These are phyloP conservation scores for Holtermannia corniformis DNA, from an alignment of 768 basidiomycete species.

Conservation along the genomic window DNA sequence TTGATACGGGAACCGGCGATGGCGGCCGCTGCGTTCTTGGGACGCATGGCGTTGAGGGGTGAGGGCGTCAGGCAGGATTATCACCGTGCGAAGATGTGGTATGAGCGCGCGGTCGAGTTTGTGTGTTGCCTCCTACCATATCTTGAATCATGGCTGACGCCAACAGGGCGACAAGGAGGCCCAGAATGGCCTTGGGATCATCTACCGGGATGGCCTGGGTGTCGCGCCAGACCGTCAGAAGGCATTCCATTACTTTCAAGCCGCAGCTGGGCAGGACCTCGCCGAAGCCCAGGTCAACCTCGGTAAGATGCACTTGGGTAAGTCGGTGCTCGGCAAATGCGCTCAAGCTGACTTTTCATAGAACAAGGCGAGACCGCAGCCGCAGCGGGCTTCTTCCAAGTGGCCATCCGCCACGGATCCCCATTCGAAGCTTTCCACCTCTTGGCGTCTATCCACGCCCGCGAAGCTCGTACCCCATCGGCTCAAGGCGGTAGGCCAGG, in stretches of 20 bases:
- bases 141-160: conserved; percentile 26
- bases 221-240: conserved; percentile 56
- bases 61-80: conserved; percentile 78
- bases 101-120: conserved; percentile 58
- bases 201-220: conserved; percentile 79
- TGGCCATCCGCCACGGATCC: conserved; percentile 73
- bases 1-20: conserved; percentile 55
- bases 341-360: conserved; percentile 47
- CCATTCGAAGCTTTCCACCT: conserved; percentile 94
- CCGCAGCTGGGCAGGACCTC: conserved; percentile 76
- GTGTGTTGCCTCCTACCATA: conserved; percentile 15
- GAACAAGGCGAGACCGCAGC: conserved; percentile 58
- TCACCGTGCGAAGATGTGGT: conserved; percentile 79
- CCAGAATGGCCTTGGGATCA: conserved; percentile 81
- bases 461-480: conserved; percentile 44
- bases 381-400: conserved; percentile 70
- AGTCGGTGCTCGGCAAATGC: conserved; percentile 25
- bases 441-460: conserved; percentile 68
- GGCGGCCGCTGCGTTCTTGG: conserved; percentile 75
- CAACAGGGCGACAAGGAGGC: conserved; percentile 76
- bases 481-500: conserved; percentile 42
- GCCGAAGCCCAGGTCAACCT: conserved; percentile 88
- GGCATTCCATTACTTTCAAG: conserved; percentile 58
- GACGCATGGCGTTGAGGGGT: conserved; percentile 86
- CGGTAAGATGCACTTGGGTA: conserved; percentile 53